A percentile compares a stretch with the other conserved stretches of the same genome.
Evolutionary conservation across 164 flowering plant species (phyloP).

Genomic region (Tetrastigma voinierianum): DNA sequence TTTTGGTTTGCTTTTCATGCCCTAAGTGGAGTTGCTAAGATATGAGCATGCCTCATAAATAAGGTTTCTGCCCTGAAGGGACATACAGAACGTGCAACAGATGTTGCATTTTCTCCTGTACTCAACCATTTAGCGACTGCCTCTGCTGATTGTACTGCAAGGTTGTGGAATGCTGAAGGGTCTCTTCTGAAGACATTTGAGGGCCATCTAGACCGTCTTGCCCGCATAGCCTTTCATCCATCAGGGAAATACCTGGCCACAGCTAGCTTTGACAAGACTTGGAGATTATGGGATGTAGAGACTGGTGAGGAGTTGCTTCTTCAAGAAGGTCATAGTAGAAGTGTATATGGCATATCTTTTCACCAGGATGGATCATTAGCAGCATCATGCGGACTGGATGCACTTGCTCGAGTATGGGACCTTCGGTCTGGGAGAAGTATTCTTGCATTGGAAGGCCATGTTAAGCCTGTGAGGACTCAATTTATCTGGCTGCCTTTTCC

Average conservation of each 20-base stretch:
- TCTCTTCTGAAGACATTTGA: constrained; percentile 59
- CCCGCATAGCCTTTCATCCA: constrained; percentile 92
- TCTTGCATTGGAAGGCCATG: constrained; percentile 94
- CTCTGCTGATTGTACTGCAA: constrained; percentile 96
- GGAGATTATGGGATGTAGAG: constrained; percentile 94
- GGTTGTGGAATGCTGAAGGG: constrained; percentile 83
- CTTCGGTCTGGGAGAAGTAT: constrained; percentile 91
- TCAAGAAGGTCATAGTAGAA: constrained; percentile 98
- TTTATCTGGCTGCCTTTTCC: not conserved
- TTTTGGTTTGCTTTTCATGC: constrained; percentile 37
- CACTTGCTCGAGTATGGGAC: constrained; percentile 98
- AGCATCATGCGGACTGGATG: constrained; percentile 92
- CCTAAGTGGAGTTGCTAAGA: constrained; percentile 66
- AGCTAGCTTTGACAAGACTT: constrained; percentile 95
- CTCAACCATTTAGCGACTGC: constrained; percentile 74
- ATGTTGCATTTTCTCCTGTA: constrained; percentile 87
- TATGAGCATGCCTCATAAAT: constrained; percentile 85
- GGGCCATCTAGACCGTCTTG: constrained; percentile 94
- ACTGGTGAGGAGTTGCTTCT: constrained; percentile 89
- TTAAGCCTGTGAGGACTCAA: constrained; percentile 70
- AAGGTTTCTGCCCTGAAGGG: constrained; percentile 71
- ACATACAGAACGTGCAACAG: constrained; percentile 91
- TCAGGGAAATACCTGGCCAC: constrained; percentile 93
- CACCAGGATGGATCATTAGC: constrained; percentile 92
- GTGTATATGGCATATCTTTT: constrained; percentile 83